These are phyloP conservation scores for Yamadazyma atlantica DNA, from an alignment of 1,139 yeast species.

Conservation along the genomic window DNA sequence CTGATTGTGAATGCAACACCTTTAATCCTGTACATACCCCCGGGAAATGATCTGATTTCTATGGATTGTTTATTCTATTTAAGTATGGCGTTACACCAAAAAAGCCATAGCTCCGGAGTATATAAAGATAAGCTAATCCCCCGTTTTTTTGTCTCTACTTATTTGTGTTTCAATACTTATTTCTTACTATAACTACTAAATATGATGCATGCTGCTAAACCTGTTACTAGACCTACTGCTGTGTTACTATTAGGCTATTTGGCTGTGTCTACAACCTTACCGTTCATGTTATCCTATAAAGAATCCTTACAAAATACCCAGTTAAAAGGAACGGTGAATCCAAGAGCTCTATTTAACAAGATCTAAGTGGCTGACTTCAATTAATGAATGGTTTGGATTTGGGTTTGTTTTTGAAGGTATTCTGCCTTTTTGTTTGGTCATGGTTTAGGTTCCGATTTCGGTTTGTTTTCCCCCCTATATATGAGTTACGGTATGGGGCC, in stretches of 20 bases:
- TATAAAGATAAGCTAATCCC: not conserved
- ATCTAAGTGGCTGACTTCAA: conserved; percentile 19
- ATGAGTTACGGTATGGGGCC: not conserved
- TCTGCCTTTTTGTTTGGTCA: too few species aligned
- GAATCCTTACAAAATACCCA: conserved; percentile 22
- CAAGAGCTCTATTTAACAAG: conserved; percentile 42
- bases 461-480: too few species aligned
- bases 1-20: not conserved
- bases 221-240: conserved; percentile 17
- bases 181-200: too few species aligned
- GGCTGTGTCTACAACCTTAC: conserved; percentile 41
- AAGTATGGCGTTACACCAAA: not conserved
- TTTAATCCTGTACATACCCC: not conserved
- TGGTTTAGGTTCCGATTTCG: not conserved
- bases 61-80: not conserved
- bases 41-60: conserved; percentile 1
- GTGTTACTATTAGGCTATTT: conserved; percentile 38
- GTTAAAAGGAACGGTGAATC: conserved; percentile 35
- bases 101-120: not conserved
- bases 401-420: not conserved
- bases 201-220: conserved; percentile 5
- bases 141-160: too few species aligned
- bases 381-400: not conserved
- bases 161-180: too few species aligned
- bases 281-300: conserved; percentile 44